Conservation (phyloP, 2,329 filamentous ascomycete genomes). For the Tolypocladium ovalisporum region DNA sequence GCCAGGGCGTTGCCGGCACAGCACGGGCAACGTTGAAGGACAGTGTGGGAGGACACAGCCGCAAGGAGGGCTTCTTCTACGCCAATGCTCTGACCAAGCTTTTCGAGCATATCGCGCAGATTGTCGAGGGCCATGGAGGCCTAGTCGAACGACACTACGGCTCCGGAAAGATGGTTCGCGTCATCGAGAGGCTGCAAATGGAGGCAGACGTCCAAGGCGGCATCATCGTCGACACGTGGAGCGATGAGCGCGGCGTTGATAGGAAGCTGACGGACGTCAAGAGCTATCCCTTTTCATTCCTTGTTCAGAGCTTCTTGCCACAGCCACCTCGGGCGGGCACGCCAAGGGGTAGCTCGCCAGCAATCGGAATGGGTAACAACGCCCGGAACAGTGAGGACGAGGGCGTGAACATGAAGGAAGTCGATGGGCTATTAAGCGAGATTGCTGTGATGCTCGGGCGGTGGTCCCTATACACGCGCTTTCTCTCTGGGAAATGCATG, state of each 20-base stretch:
- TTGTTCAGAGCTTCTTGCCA: constrained; percentile 86
- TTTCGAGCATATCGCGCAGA: constrained; percentile 96
- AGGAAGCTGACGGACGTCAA: constrained; percentile 89
- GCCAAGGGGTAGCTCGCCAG: constrained; percentile 67
- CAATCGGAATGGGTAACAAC: constrained; percentile 43
- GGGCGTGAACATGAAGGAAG: constrained; percentile 89
- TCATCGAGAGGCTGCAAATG: constrained; percentile 84
- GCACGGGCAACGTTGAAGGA: constrained; percentile 74
- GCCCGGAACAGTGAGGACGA: constrained; percentile 71
- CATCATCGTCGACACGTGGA: constrained; percentile 92
- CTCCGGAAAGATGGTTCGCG: constrained; percentile 81
- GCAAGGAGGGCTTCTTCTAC: constrained; percentile 78
- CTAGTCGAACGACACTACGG: constrained; percentile 94
- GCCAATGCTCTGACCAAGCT: constrained; percentile 81
- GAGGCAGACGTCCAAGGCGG: constrained; percentile 95
- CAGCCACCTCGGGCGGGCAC: constrained; percentile 54
- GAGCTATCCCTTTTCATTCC: constrained; percentile 93
- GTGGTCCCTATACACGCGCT: constrained; percentile 87
- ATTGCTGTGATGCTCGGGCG: constrained; percentile 84
- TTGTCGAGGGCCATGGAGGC: constrained; percentile 82
- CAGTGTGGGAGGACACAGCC: constrained; percentile 33
- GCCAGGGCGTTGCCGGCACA: constrained; percentile 79
- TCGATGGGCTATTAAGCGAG: constrained; percentile 79
- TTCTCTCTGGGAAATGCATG: constrained; percentile 76
- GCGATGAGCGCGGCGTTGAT: constrained; percentile 75